phyloP scores from a whole-genome alignment of 1,284 basidiomycete genomes.

The Uromyces viciae-fabae region DNA sequence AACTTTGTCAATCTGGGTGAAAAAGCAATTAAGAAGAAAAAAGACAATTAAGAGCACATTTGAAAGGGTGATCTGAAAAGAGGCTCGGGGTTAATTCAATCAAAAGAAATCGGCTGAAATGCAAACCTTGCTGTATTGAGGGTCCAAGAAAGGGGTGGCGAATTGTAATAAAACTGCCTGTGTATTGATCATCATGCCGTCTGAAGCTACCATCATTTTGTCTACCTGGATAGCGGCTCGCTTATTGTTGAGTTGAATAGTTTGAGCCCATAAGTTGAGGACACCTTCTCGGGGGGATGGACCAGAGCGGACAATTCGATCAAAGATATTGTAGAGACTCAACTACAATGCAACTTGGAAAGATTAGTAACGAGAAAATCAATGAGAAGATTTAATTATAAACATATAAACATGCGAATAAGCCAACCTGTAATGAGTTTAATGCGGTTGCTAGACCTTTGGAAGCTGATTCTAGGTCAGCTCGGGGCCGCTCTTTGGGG shows the following conservation, averaged over 20 bases:
- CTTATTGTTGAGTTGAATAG: conserved; percentile 73
- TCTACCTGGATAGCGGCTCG: conserved; percentile 90
- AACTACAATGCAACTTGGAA: conserved; percentile 58
- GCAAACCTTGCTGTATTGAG: conserved; percentile 74
- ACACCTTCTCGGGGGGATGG: conserved; percentile 75
- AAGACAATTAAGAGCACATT: too few relatives aligned
- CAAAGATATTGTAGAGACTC: conserved; percentile 82
- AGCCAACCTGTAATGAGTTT: conserved; percentile 69
- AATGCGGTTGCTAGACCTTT: conserved; percentile 75
- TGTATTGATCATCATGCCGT: conserved; percentile 89
- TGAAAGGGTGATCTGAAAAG: background rate
- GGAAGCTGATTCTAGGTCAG: conserved; percentile 77
- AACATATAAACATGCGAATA: background rate
- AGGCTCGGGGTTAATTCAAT: too few relatives aligned
- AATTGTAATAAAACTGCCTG: conserved; percentile 78
- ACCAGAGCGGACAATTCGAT: conserved; percentile 77
- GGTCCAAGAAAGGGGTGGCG: conserved; percentile 95
- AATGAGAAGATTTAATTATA: background rate
- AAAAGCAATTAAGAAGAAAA: too few relatives aligned
- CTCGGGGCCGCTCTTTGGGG: conserved; percentile 67
- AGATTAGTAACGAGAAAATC: conserved; percentile 46
- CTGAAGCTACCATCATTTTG: conserved; percentile 75
- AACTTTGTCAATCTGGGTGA: conserved; percentile 76
- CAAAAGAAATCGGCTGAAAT: too few relatives aligned
- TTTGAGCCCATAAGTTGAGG: conserved; percentile 74